Conservation (phyloP, 495 filamentous ascomycete species). For the Hypoxylon fuscum region DNA sequence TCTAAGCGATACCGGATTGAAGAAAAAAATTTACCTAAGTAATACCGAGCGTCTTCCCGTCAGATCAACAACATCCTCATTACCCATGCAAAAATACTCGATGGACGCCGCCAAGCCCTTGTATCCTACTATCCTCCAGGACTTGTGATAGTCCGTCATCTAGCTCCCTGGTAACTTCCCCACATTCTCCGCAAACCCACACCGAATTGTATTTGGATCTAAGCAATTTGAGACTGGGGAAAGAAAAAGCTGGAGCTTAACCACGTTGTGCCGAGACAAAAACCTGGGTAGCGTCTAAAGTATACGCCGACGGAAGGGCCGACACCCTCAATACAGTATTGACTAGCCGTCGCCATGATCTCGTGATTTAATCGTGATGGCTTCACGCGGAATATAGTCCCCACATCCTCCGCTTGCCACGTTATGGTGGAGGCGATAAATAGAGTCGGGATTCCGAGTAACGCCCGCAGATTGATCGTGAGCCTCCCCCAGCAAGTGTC, state of each 20-base stretch:
- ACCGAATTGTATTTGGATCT: conserved; percentile 4
- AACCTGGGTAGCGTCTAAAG: neutral
- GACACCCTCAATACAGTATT: conserved; percentile 21
- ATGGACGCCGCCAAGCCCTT: conserved; percentile 8
- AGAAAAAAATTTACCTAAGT: no score
- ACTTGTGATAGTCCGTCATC: conserved; percentile 2
- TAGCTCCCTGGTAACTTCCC: neutral
- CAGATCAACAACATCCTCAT: neutral
- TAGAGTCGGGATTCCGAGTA: neutral
- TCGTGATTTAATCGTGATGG: conserved; percentile 10
- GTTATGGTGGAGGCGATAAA: neutral
- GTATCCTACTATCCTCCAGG: conserved; percentile 8
- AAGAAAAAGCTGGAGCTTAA: conserved; percentile 1
- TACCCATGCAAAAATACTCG: conserved; percentile 8
- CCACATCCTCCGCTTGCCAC: no score
- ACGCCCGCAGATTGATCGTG: neutral
- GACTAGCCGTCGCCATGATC: conserved; percentile 8
- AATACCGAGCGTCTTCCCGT: conserved; percentile 17
- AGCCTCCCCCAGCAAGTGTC: neutral
- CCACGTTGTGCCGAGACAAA: conserved; percentile 28
- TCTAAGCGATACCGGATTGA: neutral
- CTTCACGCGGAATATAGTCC: neutral
- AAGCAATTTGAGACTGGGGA: conserved; percentile 1
- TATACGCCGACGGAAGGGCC: conserved; percentile 32
- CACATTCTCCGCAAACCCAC: conserved; percentile 22